A percentile compares a stretch with the other conserved stretches of the same genome.
Conservation (phyloP, 2,329 filamentous ascomycete species). For the Aplosporella prunicola region DNA sequence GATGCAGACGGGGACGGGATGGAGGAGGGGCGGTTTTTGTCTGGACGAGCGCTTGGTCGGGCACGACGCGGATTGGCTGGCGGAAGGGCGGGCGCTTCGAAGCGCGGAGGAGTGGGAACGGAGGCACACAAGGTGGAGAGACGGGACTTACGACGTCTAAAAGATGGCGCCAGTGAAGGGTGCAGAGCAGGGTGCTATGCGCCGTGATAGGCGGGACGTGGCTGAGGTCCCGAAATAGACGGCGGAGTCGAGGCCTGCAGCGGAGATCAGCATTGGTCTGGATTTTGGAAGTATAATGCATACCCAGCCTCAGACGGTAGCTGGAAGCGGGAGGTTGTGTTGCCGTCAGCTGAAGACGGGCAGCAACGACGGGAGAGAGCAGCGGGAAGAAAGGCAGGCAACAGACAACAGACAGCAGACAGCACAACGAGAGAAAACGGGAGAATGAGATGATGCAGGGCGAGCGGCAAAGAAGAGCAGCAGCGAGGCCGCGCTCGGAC, state of each 20-base stretch:
- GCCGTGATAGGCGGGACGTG: conserved; percentile 9
- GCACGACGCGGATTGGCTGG: conserved; percentile 8
- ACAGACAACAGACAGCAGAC: too few relatives aligned
- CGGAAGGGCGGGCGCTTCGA: conserved; percentile 1
- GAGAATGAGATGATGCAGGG: too few relatives aligned
- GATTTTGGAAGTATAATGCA: too few relatives aligned
- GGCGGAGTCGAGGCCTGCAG: conserved; percentile 5
- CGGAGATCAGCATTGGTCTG: too few relatives aligned
- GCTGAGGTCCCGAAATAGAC: conserved; percentile 11
- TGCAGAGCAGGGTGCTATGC: not conserved
- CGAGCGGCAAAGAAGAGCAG: too few relatives aligned
- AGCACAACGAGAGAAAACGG: too few relatives aligned
- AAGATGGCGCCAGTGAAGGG: conserved; percentile 4
- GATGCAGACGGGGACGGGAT: conserved; percentile 17
- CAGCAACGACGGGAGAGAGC: too few relatives aligned
- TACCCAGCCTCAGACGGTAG: too few relatives aligned
- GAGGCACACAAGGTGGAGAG: conserved; percentile 7
- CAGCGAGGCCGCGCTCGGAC: too few relatives aligned
- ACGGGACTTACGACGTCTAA: conserved; percentile 10
- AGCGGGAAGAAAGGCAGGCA: too few relatives aligned
- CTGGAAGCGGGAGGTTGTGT: not conserved
- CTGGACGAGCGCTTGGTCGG: conserved; percentile 27
- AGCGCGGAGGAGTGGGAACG: too few relatives aligned
- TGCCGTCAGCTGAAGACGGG: not conserved
- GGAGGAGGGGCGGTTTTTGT: conserved; percentile 32